Evolutionary conservation across 768 basidiomycete species (phyloP).

Genomic region (Trametes cingulata): DNA sequence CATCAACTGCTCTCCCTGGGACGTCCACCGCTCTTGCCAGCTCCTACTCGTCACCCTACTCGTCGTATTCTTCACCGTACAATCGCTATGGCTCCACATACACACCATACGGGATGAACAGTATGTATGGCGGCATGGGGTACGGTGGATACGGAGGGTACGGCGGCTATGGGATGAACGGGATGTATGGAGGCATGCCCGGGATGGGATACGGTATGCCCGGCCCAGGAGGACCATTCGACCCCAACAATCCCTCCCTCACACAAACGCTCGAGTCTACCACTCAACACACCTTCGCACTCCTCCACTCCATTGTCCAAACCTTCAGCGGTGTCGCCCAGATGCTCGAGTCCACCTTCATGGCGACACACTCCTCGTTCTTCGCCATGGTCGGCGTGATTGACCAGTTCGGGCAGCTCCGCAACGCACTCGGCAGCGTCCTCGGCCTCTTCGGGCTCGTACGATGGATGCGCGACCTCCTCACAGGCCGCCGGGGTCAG

Average conservation of each 20-base stretch:
- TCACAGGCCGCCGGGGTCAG: conserved; percentile 48
- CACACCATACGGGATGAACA: conserved; percentile 46
- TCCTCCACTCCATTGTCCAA: conserved; percentile 93
- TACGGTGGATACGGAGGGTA: conserved; percentile 50
- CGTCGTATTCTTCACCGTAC: conserved; percentile 47
- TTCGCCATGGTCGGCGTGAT: conserved; percentile 97
- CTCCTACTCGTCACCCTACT: conserved; percentile 40
- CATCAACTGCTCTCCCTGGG: conserved; percentile 33
- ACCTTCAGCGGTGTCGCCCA: conserved; percentile 94
- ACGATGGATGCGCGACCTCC: conserved; percentile 75
- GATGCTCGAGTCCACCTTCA: conserved; percentile 96
- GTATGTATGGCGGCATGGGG: conserved; percentile 42
- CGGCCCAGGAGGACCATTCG: conserved; percentile 43
- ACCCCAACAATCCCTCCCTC: conserved; percentile 62
- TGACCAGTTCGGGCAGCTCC: conserved; percentile 90
- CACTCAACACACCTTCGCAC: conserved; percentile 89
- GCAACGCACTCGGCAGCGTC: conserved; percentile 92
- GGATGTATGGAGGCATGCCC: conserved; percentile 46
- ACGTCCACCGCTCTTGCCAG: conserved; percentile 22
- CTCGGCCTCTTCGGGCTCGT: conserved; percentile 89
- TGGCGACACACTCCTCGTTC: conserved; percentile 95
- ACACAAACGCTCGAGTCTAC: conserved; percentile 87
- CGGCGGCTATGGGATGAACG: conserved; percentile 37
- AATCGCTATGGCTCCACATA: conserved; percentile 45
- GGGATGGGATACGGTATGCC: conserved; percentile 40